Evolutionary conservation across 805 yeast genomes (phyloP), one percentile per base, ranked within the genome.

Genomic region (Dipodascus albidus): DNA sequence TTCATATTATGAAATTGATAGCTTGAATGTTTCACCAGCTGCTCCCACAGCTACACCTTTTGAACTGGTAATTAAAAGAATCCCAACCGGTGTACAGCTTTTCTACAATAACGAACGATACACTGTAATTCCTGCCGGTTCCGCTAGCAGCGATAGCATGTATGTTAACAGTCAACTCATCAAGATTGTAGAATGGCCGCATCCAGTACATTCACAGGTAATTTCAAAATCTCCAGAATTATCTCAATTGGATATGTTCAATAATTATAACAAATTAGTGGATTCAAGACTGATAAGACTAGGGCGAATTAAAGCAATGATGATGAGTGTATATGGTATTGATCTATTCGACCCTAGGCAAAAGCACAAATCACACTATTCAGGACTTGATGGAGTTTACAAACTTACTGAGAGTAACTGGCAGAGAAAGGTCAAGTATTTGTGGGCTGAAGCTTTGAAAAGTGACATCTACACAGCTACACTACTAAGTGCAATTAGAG

Each of bases 401-500:
- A 14, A 38, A 38, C 44, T 14, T 6, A 17, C 44, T 6, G 20
- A 38, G 20, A 11, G 3, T 6, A 67, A 67, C 57, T 67, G 70
- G 70, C 64, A 64, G 44, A 58, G 57, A 41, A 59, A 62, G 52
- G 58, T 61, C 11, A 60, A 57, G 52, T 62, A 60, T 49, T 50
- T 67, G 50, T 53, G 58, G 20, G 54, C 53, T 23, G 64, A 64
- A 54, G 54, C 59, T 9, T 59, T 59, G 38, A 64, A 64, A 53
- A 65, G 64, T 55, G 60, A 54, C 20, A 51, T 59, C 19, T 67
- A 67, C 49, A 53, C 61, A 21, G 50, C 54, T 20, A 53, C 53
- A 2, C 50, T 64, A 48, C 54, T 57, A 44, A 38, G 54, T 47
- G 67, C 61, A 2, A 55, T 64, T 15, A 42, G 52, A 8, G 64